A percentile compares a stretch with the other conserved stretches of the same genome.
Conservation (phyloP, 495 filamentous ascomycete species). For the Tuber borchii region DNA sequence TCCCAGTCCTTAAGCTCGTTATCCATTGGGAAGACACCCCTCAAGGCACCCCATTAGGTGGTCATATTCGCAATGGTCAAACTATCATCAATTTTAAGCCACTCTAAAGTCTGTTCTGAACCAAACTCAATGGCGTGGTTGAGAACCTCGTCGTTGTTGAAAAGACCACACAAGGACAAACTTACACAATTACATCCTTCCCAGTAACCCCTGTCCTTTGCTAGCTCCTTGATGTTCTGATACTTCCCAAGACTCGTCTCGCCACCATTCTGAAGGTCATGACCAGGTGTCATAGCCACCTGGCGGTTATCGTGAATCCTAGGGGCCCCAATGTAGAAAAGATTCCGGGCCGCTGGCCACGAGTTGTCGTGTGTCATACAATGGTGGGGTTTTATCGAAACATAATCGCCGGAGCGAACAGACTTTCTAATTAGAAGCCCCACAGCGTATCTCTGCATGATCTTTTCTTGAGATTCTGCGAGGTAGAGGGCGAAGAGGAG, state of each 20-base stretch:
- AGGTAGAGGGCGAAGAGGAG: conserved; percentile 42
- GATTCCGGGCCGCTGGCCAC: conserved; percentile 78
- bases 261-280: conserved; percentile 84
- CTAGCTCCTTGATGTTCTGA: conserved; percentile 76
- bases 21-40: conserved; percentile 81
- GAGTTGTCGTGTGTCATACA: conserved; percentile 95
- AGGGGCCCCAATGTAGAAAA: conserved; percentile 79
- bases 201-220: conserved; percentile 79
- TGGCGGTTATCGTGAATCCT: conserved; percentile 65
- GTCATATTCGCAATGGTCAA: conserved; percentile 92
- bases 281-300: conserved; percentile 84
- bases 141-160: conserved; percentile 82
- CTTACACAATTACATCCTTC: conserved; percentile 93
- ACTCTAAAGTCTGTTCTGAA: conserved; percentile 66
- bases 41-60: conserved; percentile 85
- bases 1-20: conserved; percentile 62
- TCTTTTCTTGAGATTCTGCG: conserved; percentile 91
- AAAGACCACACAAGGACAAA: conserved; percentile 78
- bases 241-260: conserved; percentile 83
- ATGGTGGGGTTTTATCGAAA: conserved; percentile 61
- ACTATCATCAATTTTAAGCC: conserved; percentile 67
- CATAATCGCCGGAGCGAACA: too few relatives aligned
- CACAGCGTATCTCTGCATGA: conserved; percentile 70
- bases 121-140: conserved; percentile 93
- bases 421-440: conserved; percentile 65